Base-by-base conservation (phyloP, 257 asterid species). In the Solanum gracilifrons region DNA sequence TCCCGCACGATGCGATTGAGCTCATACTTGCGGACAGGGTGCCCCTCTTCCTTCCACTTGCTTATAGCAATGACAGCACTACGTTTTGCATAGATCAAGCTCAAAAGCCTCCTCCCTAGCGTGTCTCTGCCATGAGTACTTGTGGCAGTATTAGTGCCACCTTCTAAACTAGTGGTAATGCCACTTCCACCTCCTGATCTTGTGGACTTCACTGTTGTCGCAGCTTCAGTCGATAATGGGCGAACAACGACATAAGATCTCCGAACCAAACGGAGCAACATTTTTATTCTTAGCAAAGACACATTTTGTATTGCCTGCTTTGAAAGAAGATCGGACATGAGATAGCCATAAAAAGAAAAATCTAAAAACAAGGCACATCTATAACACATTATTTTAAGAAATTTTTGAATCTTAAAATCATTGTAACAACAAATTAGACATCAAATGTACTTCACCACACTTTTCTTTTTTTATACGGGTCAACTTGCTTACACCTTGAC, bases 41-140 rank as follows among this genome's bases (percentile, higher is more conserved):
- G 94, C 0, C 99, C 99, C 86, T 95, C 96, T 91, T 94, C 98
- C 88, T 94, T 94, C 99, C 99, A 97, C 79, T 93, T 93, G 86
- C 94, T 90, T 48, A 97, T 92, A 87, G 98, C 82, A 37, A 92
- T 89, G 46, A 93, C 95, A 76, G 95, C 98, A 91, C 98, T 94
- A 48, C 98, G 95, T 92, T 95, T 97, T 69, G 94, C 64, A 88
- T 90, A 94, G 55, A 92, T 92, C 87, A 94, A 93, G 48, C 94
- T 91, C 88, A 95, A 86, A 62, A 96, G 92, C 91, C 98, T 93
- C 89, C 92, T 90, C 21, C 95, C 97, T 20, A 94, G 92, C 51
- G 96, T 94, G 89, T 95, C 98, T 84, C 89, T 29, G 83, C 91
- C 92, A 20, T 92, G 91, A 87, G 89, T 82, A 36, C 83, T 75